A percentile compares a stretch with the other conserved stretches of the same genome.
These are phyloP conservation scores for Oryza glaberrima DNA, from an alignment of 176 grass and related monocot genomes.

Conservation along the genomic window DNA sequence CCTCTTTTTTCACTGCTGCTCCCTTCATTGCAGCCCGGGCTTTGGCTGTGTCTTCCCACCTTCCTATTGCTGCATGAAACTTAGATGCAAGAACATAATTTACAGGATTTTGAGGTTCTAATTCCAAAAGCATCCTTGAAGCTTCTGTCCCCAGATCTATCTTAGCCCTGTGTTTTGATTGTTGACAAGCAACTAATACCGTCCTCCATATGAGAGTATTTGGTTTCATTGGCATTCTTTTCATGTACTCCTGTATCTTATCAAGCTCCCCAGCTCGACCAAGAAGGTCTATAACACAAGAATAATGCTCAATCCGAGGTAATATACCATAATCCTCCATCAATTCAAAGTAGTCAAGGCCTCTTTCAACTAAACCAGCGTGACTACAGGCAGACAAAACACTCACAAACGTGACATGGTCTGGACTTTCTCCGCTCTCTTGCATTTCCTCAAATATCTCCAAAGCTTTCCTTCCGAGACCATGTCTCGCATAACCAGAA, in stretches of 20 bases:
- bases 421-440: constrained; percentile 41
- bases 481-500: constrained; percentile 82
- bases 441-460: constrained; percentile 78
- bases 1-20: constrained; percentile 63
- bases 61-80: constrained; percentile 73
- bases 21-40: constrained; percentile 54
- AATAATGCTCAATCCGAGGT: constrained; percentile 80
- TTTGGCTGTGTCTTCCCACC: constrained; percentile 78
- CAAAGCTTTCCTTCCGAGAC: constrained; percentile 67
- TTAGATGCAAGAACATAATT: constrained; percentile 85
- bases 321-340: constrained; percentile 53
- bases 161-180: constrained; percentile 60
- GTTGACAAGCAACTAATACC: constrained; percentile 71
- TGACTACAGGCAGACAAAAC: constrained; percentile 90
- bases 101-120: constrained; percentile 87
- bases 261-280: constrained; percentile 68
- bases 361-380: constrained; percentile 78
- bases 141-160: constrained; percentile 65
- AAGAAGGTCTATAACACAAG: constrained; percentile 79
- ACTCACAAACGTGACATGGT: constrained; percentile 77
- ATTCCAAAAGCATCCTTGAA: constrained; percentile 70
- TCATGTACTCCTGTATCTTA: constrained; percentile 71
- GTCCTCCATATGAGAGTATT: constrained; percentile 85
- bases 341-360: constrained; percentile 71
- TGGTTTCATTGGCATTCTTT: constrained; percentile 80